Evolutionary conservation across 305 asterid species (phyloP), one percentile per base, ranked within the genome.

Genomic region (Lippia alba): DNA sequence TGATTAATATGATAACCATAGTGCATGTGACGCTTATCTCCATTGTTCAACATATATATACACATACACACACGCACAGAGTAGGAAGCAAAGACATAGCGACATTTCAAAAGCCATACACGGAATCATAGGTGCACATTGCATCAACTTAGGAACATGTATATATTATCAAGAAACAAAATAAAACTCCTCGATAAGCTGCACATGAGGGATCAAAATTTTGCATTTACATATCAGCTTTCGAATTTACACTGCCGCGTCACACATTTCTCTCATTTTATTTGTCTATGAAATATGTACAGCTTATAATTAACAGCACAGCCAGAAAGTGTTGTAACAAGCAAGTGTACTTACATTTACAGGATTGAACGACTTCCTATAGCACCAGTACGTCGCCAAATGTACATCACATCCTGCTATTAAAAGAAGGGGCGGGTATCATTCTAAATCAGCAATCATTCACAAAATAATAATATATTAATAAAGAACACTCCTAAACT

Each of bases 161-260:
- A n/a, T n/a, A n/a, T n/a, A n/a, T n/a, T n/a, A n/a, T n/a, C n/a
- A n/a, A 20, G 4, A 30, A 53, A 55, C 17, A 44, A 45, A 14
- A n/a, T n/a, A n/a, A n/a, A n/a, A n/a, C 61, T 40, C 33, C 14
- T 30, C 53, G 9, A 75, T 10, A 66, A 60, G 64, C 67, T 61
- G 67, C 66, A 53, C 60, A 34, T 67, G 63, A 53, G 66, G 66
- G 74, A 69, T 72, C 88, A 79, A 83, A 81, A 81, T 73, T 34
- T 83, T 81, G 78, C 82, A 83, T 81, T 72, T 81, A 82, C 84
- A 81, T 6, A 53, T 48, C 69, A 75, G 71, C 65, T 78, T 72
- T 48, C 69, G 77, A 67, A 75, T 75, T 55, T 83, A 79, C 87
- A 83, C 79, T 78, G 83, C 87, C 82, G 81, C 75, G 61, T 50